Percentiles rank a stretch among this genome's conserved stretches.
Conservation (phyloP, 1,284 basidiomycete species). For the Leccinum huronense region DNA sequence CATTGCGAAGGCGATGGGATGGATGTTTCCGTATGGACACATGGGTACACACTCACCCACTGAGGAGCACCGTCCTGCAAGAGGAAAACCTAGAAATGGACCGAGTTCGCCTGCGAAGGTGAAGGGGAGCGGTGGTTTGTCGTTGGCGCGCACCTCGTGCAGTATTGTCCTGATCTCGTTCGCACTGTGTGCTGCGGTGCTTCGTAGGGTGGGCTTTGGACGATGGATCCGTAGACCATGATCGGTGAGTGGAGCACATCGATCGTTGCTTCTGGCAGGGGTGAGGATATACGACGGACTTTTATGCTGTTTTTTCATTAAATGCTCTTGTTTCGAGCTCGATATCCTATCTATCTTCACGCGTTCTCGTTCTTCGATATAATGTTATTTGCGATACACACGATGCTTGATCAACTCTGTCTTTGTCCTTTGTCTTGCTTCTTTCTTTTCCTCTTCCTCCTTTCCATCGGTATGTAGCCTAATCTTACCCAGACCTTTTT, state of each 20-base stretch:
- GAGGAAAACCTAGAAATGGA: slow-evolving; percentile 1
- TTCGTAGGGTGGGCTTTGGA: slow-evolving; percentile 29
- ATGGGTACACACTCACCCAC: neutral
- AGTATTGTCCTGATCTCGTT: slow-evolving; percentile 32
- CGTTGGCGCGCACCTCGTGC: slow-evolving; percentile 22
- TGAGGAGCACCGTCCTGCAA: neutral
- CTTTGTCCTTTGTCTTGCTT: neutral
- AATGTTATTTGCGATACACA: neutral
- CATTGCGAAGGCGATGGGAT: slow-evolving; percentile 22
- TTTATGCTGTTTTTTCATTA: neutral
- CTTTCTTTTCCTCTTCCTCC: neutral
- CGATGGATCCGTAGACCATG: slow-evolving; percentile 26
- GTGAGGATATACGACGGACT: neutral
- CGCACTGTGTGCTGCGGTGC: slow-evolving; percentile 27
- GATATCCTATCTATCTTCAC: slow-evolving; percentile 7
- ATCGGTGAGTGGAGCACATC: slow-evolving; percentile 13
- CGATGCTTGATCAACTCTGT: slow-evolving; percentile 1
- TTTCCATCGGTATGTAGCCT: slow-evolving; percentile 2
- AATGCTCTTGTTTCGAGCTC: neutral
- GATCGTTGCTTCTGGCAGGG: neutral
- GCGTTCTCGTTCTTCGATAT: neutral
- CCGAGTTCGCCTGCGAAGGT: slow-evolving; percentile 11
- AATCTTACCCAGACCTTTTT: neutral
- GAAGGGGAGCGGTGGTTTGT: slow-evolving; percentile 2
- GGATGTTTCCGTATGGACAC: slow-evolving; percentile 27